Base-by-base conservation (phyloP, 1,139 yeast genomes). In the Debaryomycetaceae sp. region DNA sequence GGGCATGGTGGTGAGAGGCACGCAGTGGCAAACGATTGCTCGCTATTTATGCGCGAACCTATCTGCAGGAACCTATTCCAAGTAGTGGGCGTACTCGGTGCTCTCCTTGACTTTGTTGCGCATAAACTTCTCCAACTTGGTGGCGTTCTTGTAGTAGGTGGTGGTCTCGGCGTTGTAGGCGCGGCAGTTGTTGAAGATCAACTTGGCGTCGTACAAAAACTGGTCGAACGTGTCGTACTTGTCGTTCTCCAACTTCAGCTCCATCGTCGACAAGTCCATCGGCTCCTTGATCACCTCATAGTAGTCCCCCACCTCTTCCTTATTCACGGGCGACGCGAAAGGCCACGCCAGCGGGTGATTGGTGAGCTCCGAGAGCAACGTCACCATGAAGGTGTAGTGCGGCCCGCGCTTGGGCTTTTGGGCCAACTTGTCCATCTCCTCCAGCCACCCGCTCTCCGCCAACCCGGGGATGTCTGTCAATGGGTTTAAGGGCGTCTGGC, bases 261-360 rank as follows among this genome's bases (percentile, higher is more conserved):
- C 98, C 96, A 93, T 91, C 1, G 97, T 88, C 17, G 93, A 78
- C 35, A 91, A 63, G 53, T 93, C 98, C 98, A 93, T 93, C n/a
- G 99, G 98, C 53, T 91, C 97, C 51, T 89, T 88, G 41, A 91
- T 91, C 18, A 91, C 94, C 45, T 86, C 95, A 53, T 91, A 91
- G 53, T 93, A 93, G 55, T 93, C 98, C 1, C 95, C 88, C 11
- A 93, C 98, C 49, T 93, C 98, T 29, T 86, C 95, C 48, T 77
- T 78, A 53, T 83, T 86, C 11, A 93, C 98, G 1, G 98, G 96
- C 35, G 78, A 83, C 19, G 89, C 76, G 58, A 93, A 93, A 18
- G 99, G 98, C 98, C 98, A 91, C n/a, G 97, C 93, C 2, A 96
- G 84, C 0, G 97, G 94, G 53, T 91, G 95, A 51, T 84, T 86